Base-by-base conservation (phyloP, 768 basidiomycete species). In the Amanita pallidorosea region DNA sequence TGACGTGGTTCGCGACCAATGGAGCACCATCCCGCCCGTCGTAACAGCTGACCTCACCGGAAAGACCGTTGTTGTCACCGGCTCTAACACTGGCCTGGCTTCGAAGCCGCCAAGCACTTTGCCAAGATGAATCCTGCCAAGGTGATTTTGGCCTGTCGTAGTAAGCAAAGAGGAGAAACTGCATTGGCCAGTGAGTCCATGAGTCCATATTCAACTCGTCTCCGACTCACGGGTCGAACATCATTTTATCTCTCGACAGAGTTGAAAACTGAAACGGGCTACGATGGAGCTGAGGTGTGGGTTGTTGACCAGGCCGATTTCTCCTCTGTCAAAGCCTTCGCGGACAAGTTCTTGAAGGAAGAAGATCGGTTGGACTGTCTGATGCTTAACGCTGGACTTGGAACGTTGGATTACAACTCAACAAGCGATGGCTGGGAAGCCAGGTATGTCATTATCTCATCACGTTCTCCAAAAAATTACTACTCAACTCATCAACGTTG, bases 1-100 rank as follows among this genome's bases (percentile, higher is more conserved):
- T 11, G 31, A 33, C 11, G 1, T 33, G 1, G 0, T 33, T 3
- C 31, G 9, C 12, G 31, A 11, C 4, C 31, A 33, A 33, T 12
- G 9, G 31, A 12, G 31, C 12, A 11, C 55, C 2, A 51, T 64
- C 7, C 64, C 66, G 7, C 62, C 65, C 5, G 64, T 71, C 2
- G 61, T 63, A n/a, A 55, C 57, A 2, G 63, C 56, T 0, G 68
- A 74, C 52, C 61, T 79, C 18, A 57, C 59, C 8, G 72, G 70
- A 6, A 74, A 73, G 56, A 75, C 73, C 9, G 66, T 79, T 22
- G 45, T 79, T 17, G 67, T 81, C 27, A 65, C 69, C 34, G 69
- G 69, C 13, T 72, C 77, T 4, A 81, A 81, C 55, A 65, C 66
- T 20, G 80, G 76, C 4, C 52, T 77, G 75, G 75, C 2, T 65